Evolutionary conservation across 169 alveolate genomes (phyloP).

Genomic region (Toxoplasma gondii): DNA sequence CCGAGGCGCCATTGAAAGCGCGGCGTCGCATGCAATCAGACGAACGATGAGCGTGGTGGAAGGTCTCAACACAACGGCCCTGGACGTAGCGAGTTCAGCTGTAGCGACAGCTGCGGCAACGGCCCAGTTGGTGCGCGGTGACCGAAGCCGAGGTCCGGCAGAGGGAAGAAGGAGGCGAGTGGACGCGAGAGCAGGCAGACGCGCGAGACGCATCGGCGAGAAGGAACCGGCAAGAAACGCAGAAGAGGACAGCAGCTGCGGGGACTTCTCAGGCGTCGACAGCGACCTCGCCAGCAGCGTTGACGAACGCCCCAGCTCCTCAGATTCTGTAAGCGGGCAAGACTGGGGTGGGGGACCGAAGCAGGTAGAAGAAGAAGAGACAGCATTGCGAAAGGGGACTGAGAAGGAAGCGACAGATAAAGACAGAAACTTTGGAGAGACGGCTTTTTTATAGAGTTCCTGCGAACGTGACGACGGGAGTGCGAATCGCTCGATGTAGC

Average conservation of each 20-base stretch:
- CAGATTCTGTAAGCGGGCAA: background rate
- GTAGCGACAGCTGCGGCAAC: background rate
- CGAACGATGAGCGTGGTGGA: background rate
- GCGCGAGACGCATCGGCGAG: background rate
- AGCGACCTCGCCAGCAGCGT: background rate
- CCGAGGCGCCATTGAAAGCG: background rate
- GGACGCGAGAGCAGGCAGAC: background rate
- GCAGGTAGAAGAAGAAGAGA: background rate
- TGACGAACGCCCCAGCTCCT: background rate
- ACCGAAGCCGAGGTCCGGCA: background rate
- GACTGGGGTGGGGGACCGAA: background rate
- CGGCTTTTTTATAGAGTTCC: too few species aligned
- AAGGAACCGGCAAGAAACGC: background rate
- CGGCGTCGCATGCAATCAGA: background rate
- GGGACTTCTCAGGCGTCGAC: background rate
- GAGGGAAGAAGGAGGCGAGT: background rate
- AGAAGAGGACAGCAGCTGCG: background rate
- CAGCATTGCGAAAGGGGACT: too few species aligned
- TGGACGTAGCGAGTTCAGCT: background rate
- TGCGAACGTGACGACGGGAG: too few species aligned
- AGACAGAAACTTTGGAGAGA: too few species aligned
- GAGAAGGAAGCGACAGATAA: too few species aligned
- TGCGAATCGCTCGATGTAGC: too few species aligned
- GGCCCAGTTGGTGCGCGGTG: background rate
- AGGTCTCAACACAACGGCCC: background rate